Evolutionary conservation across 75 land plant genomes (phyloP).

Genomic region (Picea sitchensis): DNA sequence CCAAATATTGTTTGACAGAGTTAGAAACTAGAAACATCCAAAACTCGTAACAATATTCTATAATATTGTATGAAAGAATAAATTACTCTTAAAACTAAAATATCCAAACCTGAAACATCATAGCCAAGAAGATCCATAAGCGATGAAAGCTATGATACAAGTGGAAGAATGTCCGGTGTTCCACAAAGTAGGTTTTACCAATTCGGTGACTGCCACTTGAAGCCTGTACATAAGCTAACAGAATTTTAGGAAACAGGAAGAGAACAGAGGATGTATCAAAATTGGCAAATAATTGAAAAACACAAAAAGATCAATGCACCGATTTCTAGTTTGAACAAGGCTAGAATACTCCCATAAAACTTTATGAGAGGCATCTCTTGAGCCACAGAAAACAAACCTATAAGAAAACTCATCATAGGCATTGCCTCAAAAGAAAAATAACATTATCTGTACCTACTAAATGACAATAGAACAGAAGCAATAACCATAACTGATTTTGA

Average conservation of each 20-base stretch:
- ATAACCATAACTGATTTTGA: no score
- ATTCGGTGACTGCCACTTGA: slow-evolving; percentile 26
- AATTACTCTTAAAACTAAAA: not conserved
- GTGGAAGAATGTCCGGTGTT: slow-evolving; percentile 89
- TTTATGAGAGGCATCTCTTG: not conserved
- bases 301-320: not conserved
- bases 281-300: not conserved
- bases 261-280: not conserved
- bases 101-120: slow-evolving; percentile 86
- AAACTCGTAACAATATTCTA: not conserved
- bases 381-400: not conserved
- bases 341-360: not conserved
- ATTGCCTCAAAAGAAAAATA: no score
- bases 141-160: slow-evolving; percentile 98
- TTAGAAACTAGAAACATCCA: not conserved
- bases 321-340: not conserved
- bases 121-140: slow-evolving; percentile 87
- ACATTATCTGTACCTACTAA: no score
- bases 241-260: not conserved
- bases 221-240: slow-evolving; percentile 24
- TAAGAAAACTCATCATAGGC: not conserved
- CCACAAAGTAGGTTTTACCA: slow-evolving; percentile 89
- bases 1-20: not conserved
- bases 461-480: no score
- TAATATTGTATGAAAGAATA: not conserved